Percentiles rank a stretch among this genome's conserved stretches.
Evolutionary conservation across 768 basidiomycete genomes (phyloP).

Genomic region (Tulasnella sp.): DNA sequence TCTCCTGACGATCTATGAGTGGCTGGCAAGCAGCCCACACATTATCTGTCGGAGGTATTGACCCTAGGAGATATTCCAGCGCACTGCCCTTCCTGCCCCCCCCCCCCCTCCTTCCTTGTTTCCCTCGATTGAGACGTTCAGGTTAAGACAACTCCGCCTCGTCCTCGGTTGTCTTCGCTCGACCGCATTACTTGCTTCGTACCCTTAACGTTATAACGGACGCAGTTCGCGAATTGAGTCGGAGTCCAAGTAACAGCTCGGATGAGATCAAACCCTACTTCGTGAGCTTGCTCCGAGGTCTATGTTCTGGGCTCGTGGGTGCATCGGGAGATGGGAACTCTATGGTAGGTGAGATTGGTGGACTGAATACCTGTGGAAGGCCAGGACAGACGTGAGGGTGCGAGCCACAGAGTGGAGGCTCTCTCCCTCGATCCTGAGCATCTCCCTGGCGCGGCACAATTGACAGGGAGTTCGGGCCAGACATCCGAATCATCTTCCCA

Average conservation of each 20-base stretch:
- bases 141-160: neutral
- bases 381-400: neutral
- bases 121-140: neutral
- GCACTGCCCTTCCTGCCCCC: neutral
- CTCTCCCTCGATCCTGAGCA: neutral
- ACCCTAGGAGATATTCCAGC: neutral
- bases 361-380: neutral
- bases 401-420: neutral
- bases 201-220: neutral
- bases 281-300: neutral
- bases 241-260: neutral
- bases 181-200: neutral
- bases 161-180: neutral
- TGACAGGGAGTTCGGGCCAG: neutral
- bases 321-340: slow-evolving; percentile 1
- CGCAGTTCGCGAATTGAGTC: neutral
- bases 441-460: neutral
- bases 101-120: neutral
- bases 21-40: neutral
- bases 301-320: neutral
- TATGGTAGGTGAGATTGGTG: neutral
- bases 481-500: neutral
- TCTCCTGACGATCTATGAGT: neutral
- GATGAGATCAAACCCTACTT: neutral
- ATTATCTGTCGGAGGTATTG: neutral